phyloP scores from a whole-genome alignment of 139 green algal species.

The Chlorella sp. region DNA sequence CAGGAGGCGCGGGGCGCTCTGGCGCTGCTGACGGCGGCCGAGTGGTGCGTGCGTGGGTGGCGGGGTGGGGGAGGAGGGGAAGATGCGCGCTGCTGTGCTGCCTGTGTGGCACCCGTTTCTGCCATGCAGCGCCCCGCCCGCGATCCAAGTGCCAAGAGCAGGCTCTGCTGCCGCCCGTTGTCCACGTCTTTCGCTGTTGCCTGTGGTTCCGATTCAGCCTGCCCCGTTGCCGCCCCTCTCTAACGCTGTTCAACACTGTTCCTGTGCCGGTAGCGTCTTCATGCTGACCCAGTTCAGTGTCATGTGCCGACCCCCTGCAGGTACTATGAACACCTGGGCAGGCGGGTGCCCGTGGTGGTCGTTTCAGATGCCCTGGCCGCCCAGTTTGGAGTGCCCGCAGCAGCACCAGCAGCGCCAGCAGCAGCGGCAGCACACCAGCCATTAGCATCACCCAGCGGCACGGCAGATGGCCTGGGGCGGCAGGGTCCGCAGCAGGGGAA shows the following conservation, averaged over 20 bases:
- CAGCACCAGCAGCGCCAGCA: neutral
- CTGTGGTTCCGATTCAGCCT: neutral
- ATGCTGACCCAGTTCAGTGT: too few relatives aligned
- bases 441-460: too few relatives aligned
- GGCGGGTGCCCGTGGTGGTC: constrained; percentile 50
- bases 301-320: too few relatives aligned
- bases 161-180: too few relatives aligned
- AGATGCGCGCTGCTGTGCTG: neutral
- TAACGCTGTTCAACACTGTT: neutral
- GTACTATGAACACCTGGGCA: constrained; percentile 59
- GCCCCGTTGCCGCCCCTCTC: neutral
- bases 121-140: too few relatives aligned
- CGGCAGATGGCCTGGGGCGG: neutral
- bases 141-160: too few relatives aligned
- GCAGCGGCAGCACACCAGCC: constrained; percentile 22
- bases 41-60: constrained; percentile 17
- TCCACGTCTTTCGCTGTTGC: neutral
- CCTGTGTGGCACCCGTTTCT: too few relatives aligned
- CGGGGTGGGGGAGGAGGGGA: neutral
- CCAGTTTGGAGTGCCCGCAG: constrained; percentile 13
- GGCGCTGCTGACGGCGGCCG: constrained; percentile 33
- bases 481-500: neutral
- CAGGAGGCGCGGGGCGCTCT: neutral
- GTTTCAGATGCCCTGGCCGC: constrained; percentile 38
- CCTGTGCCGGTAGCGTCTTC: too few relatives aligned